Conservation (phyloP, 345 rosid species). For the Rubroshorea leprosula region DNA sequence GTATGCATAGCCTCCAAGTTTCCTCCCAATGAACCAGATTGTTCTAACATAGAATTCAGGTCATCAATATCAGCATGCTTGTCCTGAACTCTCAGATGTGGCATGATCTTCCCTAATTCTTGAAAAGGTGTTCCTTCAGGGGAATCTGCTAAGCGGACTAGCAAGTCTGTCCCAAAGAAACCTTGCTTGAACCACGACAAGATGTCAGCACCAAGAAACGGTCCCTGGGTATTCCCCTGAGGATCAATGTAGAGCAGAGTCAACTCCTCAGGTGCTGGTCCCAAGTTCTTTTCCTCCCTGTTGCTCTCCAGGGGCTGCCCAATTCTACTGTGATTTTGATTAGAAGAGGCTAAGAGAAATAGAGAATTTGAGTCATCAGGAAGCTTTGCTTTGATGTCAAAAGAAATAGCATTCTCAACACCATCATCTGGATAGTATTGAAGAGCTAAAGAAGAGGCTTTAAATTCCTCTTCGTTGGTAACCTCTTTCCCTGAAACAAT, state of each 20-base stretch:
- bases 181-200: conserved; percentile 87
- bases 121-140: conserved; percentile 68
- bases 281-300: conserved; percentile 18
- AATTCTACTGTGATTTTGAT: conserved; percentile 17
- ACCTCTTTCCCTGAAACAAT: conserved; percentile 22
- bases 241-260: conserved; percentile 74
- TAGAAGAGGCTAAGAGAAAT: conserved; percentile 22
- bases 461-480: conserved; percentile 17
- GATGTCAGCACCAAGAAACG: conserved; percentile 68
- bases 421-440: conserved; percentile 13
- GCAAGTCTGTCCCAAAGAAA: conserved; percentile 75
- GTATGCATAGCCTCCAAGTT: conserved; percentile 29
- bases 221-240: conserved; percentile 77
- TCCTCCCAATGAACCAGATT: conserved; percentile 33
- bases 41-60: conserved; percentile 29
- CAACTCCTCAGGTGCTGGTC: conserved; percentile 42
- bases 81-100: conserved; percentile 36
- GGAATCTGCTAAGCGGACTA: conserved; percentile 62
- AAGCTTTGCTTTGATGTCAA: conserved; percentile 26
- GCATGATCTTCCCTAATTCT: conserved; percentile 58
- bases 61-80: conserved; percentile 16
- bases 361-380: conserved; percentile 40
- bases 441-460: conserved; percentile 8
- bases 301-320: conserved; percentile 10
- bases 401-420: conserved; percentile 16